Evolutionary conservation across 106 monocot species (phyloP), one percentile per base, ranked within the genome.

Genomic region (Amphibolis antarctica): DNA sequence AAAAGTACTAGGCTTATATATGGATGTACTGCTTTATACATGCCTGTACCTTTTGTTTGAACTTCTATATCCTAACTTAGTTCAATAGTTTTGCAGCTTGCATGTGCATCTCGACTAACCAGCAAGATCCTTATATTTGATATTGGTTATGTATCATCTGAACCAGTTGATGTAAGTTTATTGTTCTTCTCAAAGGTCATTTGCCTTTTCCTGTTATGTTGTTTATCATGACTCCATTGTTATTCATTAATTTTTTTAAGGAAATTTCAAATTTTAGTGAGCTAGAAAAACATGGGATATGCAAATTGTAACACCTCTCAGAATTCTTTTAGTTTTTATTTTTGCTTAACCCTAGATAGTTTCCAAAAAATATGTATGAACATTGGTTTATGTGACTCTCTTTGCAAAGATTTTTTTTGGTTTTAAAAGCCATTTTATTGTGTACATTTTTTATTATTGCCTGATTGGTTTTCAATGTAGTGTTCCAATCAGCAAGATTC

Each of bases 101-200:
- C 74, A 62, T 91, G 91, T 69, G 54, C 68, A 68, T 91, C 91
- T 66, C 83, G 81, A 60, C 71, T 76, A 24, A 63, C 44, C 46
- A 79, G 77, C 61, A 72, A 71, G 62, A 46, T 91, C 44, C 57
- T 74, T 28, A 52, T 91, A 24, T 91, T 74, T 77, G 91, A 91
- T 54, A 91, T 91, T 48, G 78, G 86, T 36, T 86, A 83, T 75
- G 25, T 83, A 23, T 81, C 86, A 63, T 68, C 81, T 19, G 71
- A 81, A 45, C 91, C 91, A 30, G 58, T 65, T 74, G 80, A 80
- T 72, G 91, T 89, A 76, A 85, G 79, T 29, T 26, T 20, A n/a
- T 18, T 15, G 1, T 12, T 5, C 14, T 14, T 56, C 13, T 53
- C 21, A 9, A 19, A 20, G 1, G 9, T 19, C 22, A 10, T 53